phyloP scores from a whole-genome alignment of 129 eudicot genomes.

The Artemisia tridentata region DNA sequence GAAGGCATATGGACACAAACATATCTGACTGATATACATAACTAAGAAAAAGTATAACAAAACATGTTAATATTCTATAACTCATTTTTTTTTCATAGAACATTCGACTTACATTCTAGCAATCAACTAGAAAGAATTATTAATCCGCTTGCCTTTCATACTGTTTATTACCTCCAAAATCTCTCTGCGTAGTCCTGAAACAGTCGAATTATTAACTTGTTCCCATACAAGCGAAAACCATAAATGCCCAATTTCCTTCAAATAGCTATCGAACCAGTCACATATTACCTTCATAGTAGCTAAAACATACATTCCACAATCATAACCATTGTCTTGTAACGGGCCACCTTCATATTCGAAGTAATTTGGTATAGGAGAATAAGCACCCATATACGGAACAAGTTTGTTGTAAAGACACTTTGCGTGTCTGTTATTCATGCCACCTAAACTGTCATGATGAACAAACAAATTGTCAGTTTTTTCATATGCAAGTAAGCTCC shows the following conservation, averaged over 20 bases:
- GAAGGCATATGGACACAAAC: no score
- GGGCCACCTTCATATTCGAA: slow-evolving; percentile 48
- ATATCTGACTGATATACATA: no score
- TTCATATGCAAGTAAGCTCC: slow-evolving; percentile 76
- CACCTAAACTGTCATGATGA: slow-evolving; percentile 73
- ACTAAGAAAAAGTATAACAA: no score
- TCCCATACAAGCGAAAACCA: slow-evolving; percentile 59
- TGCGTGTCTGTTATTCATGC: slow-evolving; percentile 38
- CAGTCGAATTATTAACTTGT: slow-evolving; percentile 38
- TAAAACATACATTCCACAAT: slow-evolving; percentile 76
- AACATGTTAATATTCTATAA: no score
- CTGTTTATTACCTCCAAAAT: slow-evolving; percentile 42
- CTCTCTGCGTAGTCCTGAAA: slow-evolving; percentile 46
- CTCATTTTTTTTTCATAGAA: no score
- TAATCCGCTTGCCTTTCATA: slow-evolving; percentile 32
- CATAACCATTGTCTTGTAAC: slow-evolving; percentile 63
- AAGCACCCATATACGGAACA: slow-evolving; percentile 28
- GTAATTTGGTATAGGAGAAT: slow-evolving; percentile 20
- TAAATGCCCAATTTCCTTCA: slow-evolving; percentile 26
- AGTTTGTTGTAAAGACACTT: slow-evolving; percentile 48
- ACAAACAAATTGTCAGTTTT: slow-evolving; percentile 54
- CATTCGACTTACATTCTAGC: no score
- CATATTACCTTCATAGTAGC: slow-evolving; percentile 77
- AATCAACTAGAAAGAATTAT: background rate
- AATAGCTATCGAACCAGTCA: slow-evolving; percentile 43